Percentiles rank a stretch among this genome's conserved stretches.
These are phyloP conservation scores for Croton setiger DNA, from an alignment of 441 rosid species.

Conservation along the genomic window DNA sequence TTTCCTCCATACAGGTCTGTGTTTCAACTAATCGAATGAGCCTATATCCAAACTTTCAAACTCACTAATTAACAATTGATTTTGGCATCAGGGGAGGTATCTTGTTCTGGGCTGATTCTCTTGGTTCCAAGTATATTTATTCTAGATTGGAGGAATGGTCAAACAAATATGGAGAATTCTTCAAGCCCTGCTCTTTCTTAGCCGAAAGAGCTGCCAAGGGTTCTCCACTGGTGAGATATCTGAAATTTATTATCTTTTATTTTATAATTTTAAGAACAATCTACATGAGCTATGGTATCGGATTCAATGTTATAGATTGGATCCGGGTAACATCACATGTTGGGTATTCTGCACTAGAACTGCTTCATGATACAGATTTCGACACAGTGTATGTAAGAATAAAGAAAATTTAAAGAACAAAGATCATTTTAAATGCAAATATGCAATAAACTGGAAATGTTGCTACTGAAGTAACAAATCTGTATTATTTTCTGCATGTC, in stretches of 20 bases:
- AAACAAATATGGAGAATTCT: constrained; percentile 70
- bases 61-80: constrained; percentile 20
- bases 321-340: too few relatives aligned
- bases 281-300: background rate
- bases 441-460: background rate
- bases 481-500: background rate
- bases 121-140: constrained; percentile 75
- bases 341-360: too few relatives aligned
- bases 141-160: constrained; percentile 89
- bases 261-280: background rate
- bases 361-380: too few relatives aligned
- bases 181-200: constrained; percentile 87
- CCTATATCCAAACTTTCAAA: background rate
- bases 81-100: constrained; percentile 72
- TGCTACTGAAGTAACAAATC: background rate
- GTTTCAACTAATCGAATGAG: background rate
- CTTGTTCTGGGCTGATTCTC: constrained; percentile 90
- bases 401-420: too few relatives aligned
- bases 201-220: constrained; percentile 82
- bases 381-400: too few relatives aligned
- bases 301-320: too few relatives aligned
- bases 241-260: constrained; percentile 12
- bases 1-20: constrained; percentile 89
- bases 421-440: too few relatives aligned
- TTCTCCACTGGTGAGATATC: constrained; percentile 68